Percentiles rank a stretch among this genome's conserved stretches.
Evolutionary conservation across 2,329 filamentous ascomycete species (phyloP).

Genomic region (Colletotrichum kahawae): DNA sequence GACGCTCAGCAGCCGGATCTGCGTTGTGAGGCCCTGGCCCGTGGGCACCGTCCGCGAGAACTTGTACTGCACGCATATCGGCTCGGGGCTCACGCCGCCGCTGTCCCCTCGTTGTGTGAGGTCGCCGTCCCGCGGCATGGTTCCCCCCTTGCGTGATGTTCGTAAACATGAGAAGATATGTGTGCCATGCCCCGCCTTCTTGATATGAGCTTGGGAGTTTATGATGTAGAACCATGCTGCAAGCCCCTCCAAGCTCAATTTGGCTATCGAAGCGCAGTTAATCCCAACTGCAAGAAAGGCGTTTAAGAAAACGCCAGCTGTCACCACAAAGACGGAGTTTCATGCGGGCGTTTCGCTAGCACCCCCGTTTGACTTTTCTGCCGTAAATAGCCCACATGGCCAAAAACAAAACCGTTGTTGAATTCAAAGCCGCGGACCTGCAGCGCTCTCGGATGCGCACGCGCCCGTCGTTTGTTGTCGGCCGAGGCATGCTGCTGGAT

Average conservation of each 20-base stretch:
- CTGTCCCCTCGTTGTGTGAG: not conserved
- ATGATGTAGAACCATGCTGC: not conserved
- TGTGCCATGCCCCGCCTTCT: not conserved
- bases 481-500: too few relatives aligned
- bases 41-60: conserved; percentile 7
- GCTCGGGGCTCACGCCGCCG: not conserved
- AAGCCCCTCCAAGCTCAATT: not conserved
- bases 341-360: not conserved
- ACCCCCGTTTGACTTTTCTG: not conserved
- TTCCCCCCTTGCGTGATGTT: not conserved
- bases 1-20: not conserved
- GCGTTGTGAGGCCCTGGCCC: not conserved
- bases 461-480: not conserved
- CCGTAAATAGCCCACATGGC: not conserved
- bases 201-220: not conserved
- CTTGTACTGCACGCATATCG: conserved; percentile 2
- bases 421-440: not conserved
- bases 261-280: not conserved
- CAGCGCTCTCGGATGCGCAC: not conserved
- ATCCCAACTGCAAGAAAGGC: not conserved
- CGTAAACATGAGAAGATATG: not conserved
- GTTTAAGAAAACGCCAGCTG: not conserved
- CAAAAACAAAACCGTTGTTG: not conserved
- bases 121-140: not conserved
- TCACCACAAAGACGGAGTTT: not conserved